phyloP scores from a whole-genome alignment of 1,284 basidiomycete species.

The Jaminaea rosea region DNA sequence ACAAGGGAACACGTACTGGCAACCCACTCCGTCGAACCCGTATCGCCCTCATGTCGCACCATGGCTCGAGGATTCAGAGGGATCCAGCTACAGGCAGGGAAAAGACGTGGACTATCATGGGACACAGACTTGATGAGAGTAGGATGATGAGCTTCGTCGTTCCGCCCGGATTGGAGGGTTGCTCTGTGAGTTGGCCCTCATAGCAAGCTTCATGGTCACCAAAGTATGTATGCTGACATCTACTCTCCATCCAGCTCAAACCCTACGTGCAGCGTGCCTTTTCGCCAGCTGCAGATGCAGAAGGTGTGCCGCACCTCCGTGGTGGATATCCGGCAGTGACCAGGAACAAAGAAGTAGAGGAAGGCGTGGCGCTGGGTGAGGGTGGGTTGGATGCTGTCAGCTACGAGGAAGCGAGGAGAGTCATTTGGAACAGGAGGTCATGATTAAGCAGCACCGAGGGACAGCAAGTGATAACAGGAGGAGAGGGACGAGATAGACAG shows the following conservation, averaged over 20 bases:
- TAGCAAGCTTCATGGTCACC: background rate
- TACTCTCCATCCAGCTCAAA: background rate
- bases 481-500: too few relatives aligned
- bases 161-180: slow-evolving; percentile 39
- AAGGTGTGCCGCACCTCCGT: background rate
- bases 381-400: too few relatives aligned
- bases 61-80: slow-evolving; percentile 32
- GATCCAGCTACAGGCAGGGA: slow-evolving; percentile 20
- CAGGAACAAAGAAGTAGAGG: too few relatives aligned
- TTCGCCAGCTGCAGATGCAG: background rate
- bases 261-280: background rate
- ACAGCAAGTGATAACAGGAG: too few relatives aligned
- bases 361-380: too few relatives aligned
- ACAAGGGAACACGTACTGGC: slow-evolving; percentile 44
- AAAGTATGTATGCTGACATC: background rate
- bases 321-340: too few relatives aligned
- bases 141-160: slow-evolving; percentile 37
- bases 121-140: slow-evolving; percentile 33
- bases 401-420: too few relatives aligned
- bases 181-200: slow-evolving; percentile 18
- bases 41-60: slow-evolving; percentile 32
- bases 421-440: too few relatives aligned
- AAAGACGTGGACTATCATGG: slow-evolving; percentile 36
- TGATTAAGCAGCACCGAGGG: too few relatives aligned
- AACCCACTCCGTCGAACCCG: slow-evolving; percentile 43